Base-by-base conservation (phyloP, 306 rosid species). In the Casuarina glauca region DNA sequence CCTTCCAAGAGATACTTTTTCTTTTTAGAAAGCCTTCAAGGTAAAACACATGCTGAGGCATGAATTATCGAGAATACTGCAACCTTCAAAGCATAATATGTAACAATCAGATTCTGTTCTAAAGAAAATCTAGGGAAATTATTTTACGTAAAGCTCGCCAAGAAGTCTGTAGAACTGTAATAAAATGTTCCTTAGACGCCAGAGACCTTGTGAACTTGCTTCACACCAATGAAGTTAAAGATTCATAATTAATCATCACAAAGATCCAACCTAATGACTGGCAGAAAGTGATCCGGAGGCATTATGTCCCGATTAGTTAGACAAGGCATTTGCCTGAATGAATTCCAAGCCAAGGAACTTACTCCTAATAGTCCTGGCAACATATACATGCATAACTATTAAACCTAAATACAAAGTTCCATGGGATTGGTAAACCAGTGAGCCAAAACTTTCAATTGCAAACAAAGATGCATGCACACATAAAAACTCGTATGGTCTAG, bases 201-300 rank as follows among this genome's bases (percentile, higher is more conserved):
- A 57, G 4, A 57, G 10, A 32, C 7, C 38, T 57, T 57, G 9
- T 48, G 63, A 57, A 57, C n/a, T 57, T 57, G 63, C 63, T 57
- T 57, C 63, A 19, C 63, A 57, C 63, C 63, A 57, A 57, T 57
- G 63, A n/a, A 57, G 38, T 57, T 19, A 57, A 6, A 57, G 38
- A 36, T 57, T 26, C 36, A 19, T 19, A 55, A 48, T 55, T 55
- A 19, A 11, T 55, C 8, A 55, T 55, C 36, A 57, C n/a, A 1
- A 57, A 57, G 7, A 57, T 6, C 63, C 2, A 1, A 26, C 32
- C 32, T 26, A 26, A 26, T 26, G 32, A 26, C 32, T 26, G 32
- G 9, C 5, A 20, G 7, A 54, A 17, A n/a, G 20, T 6, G 20
- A 54, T 9, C 61, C n/a, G 1, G 2, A 54, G 61, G 61, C 61